phyloP scores from a whole-genome alignment of 306 rosid genomes.

The Vachellia pachyceras region DNA sequence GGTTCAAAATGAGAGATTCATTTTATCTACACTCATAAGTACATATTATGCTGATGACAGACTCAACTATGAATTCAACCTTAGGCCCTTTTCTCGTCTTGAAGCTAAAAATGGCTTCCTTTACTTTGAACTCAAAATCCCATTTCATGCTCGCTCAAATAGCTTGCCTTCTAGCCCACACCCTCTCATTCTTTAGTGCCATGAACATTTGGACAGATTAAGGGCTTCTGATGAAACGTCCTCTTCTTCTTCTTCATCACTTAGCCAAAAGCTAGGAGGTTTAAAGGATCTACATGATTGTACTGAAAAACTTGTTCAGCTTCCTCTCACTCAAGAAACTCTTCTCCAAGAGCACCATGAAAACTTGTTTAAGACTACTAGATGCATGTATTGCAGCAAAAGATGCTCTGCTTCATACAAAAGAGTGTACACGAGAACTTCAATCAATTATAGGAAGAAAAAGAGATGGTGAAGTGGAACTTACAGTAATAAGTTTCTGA shows the following conservation, averaged over 20 bases:
- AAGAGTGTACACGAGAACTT: neutral
- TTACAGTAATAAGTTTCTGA: neutral
- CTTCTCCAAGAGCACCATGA: neutral
- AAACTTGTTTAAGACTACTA: neutral
- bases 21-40: neutral
- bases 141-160: conserved; percentile 37
- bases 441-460: neutral
- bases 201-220: conserved; percentile 11
- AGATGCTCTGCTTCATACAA: neutral
- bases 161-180: conserved; percentile 7
- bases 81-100: neutral
- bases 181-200: neutral
- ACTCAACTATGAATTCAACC: neutral
- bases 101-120: conserved; percentile 21
- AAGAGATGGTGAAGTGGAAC: neutral
- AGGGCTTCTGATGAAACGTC: neutral
- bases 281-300: neutral
- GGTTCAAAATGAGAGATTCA: conserved; percentile 39
- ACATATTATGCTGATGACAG: neutral
- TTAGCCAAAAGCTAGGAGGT: neutral
- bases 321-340: neutral
- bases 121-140: conserved; percentile 13
- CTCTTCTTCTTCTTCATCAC: neutral
- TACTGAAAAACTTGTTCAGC: neutral
- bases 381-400: neutral